Base-by-base conservation (phyloP, 2,329 filamentous ascomycete species). In the Pseudocercospora crystallina region DNA sequence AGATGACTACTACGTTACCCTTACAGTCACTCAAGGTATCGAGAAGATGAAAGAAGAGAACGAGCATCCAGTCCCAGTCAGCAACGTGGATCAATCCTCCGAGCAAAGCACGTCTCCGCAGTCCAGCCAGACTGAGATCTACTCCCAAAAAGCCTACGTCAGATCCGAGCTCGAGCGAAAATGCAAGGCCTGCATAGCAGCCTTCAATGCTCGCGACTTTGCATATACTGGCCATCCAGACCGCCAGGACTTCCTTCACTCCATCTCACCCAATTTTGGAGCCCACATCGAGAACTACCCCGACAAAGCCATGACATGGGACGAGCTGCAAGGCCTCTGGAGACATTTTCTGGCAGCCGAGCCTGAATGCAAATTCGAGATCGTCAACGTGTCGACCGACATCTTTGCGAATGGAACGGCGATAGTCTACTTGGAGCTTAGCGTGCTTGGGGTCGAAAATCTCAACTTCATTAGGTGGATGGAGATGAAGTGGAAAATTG, bases 161-260 rank as follows among this genome's bases (percentile, higher is more conserved):
- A 26, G n/a, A 35, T 17, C 17, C n/a, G 46, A 43, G 26, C 31
- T 49, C 3, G 33, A 49, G 14, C 32, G 46, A n/a, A 31, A 35
- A 10, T 29, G 13, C 13, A 39, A 20, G n/a, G 47, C 47, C 12
- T 49, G 31, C 13, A 17, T 49, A 15, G 12, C 26, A 5, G 40
- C 47, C 13, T 49, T 33, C 29, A 49, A 49, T 29, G 47, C 43
- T 39, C 32, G 39, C 31, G 47, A 49, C 40, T 43, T 49, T 13
- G 39, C 36, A 11, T 39, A 39, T 20, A 26, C 12, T 3, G 15
- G 31, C 20, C 38, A 9, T 3, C 12, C 26, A 12, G 47, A 49
- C 20, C 32, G 47, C 13, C 13, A 14, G 8, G 33, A 49, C 17
- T 39, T 49, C 34, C 39, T 32, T 26, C 10, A 26, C 15, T 34